Base-by-base conservation (phyloP, 441 rosid species). In the Brassica hybrid region DNA sequence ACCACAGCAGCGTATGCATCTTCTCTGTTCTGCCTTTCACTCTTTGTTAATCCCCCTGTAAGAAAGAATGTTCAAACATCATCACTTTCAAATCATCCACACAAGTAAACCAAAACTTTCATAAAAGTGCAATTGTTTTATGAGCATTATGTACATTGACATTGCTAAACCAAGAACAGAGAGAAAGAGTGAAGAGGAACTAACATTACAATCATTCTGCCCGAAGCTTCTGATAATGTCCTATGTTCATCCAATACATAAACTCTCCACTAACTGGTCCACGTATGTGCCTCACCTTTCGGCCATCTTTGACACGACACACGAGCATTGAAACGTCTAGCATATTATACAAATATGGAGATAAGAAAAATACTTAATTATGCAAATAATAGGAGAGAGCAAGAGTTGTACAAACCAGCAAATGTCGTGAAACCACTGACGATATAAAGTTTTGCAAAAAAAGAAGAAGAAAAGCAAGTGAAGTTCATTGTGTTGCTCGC, bases 191-290 rank as follows among this genome's bases (percentile, higher is more conserved):
- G 66, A 67, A 17, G 23, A 67, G 58, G 60, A 34, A 34, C 41
- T 34, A 34, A 34, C 41, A 34, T 80, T 76, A 83, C 73, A 75
- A 94, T 91, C 96, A 93, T 93, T 12, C 79, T 72, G 73, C 76
- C 66, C 58, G 82, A 57, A 27, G 99, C 96, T 73, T 91, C 92
- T 13, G 83, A 68, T 59, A 97, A 86, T 65, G 99, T 89, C 30
- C 97, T 91, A 79, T 93, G 92, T 79, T 94, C 98, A 85, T 94
- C 92, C 75, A 84, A 90, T 56, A 94, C 87, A 85, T 90, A 94
- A 69, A 94, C 97, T 68, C 98, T 87, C 92, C 89, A 25, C 30
- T 25, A 25, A 25, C 30, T 25, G 30, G 30, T 25, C 30, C 30
- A 25, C 30, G 30, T 25, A 25, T 25, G 30, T 25, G 30, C 30